These are phyloP conservation scores for Teratosphaeria epicoccoides DNA, from an alignment of 2,329 filamentous ascomycete genomes.

Conservation along the genomic window DNA sequence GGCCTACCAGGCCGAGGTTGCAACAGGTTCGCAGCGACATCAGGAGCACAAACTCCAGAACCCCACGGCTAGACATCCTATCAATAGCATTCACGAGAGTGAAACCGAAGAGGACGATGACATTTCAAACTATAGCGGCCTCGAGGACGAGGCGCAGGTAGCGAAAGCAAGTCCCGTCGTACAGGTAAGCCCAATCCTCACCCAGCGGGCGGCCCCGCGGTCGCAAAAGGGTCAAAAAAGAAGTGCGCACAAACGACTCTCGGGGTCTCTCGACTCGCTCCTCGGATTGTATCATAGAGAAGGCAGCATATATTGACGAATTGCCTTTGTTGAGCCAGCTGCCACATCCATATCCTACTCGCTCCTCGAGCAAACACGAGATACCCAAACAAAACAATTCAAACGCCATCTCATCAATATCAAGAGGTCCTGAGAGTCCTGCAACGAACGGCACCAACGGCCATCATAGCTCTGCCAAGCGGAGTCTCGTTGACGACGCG, in stretches of 20 bases:
- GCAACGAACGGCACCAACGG: neutral
- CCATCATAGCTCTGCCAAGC: conserved; percentile 2
- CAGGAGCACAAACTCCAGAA: conserved; percentile 1
- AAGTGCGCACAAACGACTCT: conserved; percentile 1
- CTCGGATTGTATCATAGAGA: conserved; percentile 14
- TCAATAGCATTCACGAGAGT: conserved; percentile 15
- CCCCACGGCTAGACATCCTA: conserved; percentile 5
- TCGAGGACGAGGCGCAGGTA: conserved; percentile 12
- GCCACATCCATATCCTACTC: conserved; percentile 4
- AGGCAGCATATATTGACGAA: conserved; percentile 9
- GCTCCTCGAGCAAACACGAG: neutral
- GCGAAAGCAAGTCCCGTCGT: conserved; percentile 17
- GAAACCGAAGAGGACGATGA: conserved; percentile 16
- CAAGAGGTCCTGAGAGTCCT: neutral
- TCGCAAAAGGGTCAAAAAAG: neutral
- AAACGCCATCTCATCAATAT: neutral
- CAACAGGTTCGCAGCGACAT: neutral
- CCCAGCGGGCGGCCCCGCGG: neutral
- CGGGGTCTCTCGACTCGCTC: conserved; percentile 20
- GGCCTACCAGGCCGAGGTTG: neutral
- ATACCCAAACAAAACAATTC: neutral
- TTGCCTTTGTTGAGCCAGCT: conserved; percentile 6
- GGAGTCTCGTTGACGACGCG: conserved; percentile 13
- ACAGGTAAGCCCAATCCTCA: conserved; percentile 17
- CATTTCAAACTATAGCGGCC: conserved; percentile 19